phyloP scores from a whole-genome alignment of 1,284 basidiomycete genomes.

The Boletus hoseneyae region DNA sequence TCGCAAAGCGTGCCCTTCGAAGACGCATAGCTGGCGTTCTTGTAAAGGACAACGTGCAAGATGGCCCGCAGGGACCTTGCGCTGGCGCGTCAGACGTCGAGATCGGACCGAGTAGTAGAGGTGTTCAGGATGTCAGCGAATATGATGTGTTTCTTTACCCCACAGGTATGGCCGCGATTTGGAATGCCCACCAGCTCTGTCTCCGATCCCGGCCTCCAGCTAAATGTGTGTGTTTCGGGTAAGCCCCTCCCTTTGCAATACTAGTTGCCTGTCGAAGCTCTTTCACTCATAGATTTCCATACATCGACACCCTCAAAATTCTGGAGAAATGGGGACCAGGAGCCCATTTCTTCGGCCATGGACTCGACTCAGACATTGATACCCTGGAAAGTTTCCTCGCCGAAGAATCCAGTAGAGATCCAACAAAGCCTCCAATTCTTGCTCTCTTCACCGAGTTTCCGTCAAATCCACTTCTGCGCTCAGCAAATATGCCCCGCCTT shows the following conservation, averaged over 20 bases:
- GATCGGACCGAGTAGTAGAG: conserved; percentile 57
- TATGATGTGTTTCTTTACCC: conserved; percentile 88
- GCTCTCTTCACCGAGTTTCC: conserved; percentile 89
- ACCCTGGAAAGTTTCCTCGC: conserved; percentile 66
- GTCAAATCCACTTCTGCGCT: conserved; percentile 89
- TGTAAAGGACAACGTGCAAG: conserved; percentile 49
- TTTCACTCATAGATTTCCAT: conserved; percentile 75
- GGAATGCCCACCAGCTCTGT: conserved; percentile 80
- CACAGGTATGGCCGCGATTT: conserved; percentile 92
- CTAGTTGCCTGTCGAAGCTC: conserved; percentile 4
- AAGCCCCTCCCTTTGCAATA: conserved; percentile 25
- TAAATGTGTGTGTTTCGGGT: conserved; percentile 96
- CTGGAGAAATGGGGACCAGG: conserved; percentile 97
- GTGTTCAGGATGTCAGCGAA: conserved; percentile 65
- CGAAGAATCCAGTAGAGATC: conserved; percentile 36
- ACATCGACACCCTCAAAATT: conserved; percentile 96
- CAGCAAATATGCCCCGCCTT: conserved; percentile 77
- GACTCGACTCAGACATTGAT: conserved; percentile 75
- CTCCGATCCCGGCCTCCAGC: conserved; percentile 50
- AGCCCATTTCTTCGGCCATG: conserved; percentile 86
- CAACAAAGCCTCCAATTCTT: conserved; percentile 51
- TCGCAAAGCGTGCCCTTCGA: conserved; percentile 84
- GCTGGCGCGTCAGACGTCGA: conserved; percentile 47
- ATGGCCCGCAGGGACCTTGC: conserved; percentile 38
- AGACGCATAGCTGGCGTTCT: conserved; percentile 89